Percentiles rank a stretch among this genome's conserved stretches.
Conservation (phyloP, 805 yeast species). For the Candida argentea region DNA sequence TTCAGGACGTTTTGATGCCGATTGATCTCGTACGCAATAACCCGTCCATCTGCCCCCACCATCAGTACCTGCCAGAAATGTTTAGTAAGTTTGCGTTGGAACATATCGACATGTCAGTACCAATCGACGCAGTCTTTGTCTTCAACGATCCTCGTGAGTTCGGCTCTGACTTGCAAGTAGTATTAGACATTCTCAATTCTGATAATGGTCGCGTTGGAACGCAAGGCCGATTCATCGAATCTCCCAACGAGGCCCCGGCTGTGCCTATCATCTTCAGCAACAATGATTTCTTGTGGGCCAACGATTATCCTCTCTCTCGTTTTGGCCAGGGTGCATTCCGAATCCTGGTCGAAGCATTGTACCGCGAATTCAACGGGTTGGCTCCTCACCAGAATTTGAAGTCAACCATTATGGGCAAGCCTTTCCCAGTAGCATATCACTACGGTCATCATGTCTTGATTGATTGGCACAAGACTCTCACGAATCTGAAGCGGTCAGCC, state of each 20-base stretch:
- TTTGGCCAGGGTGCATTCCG: slow-evolving; percentile 90
- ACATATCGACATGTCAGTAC: slow-evolving; percentile 17
- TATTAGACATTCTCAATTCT: slow-evolving; percentile 60
- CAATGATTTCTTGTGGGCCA: slow-evolving; percentile 82
- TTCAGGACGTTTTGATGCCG: slow-evolving; percentile 61
- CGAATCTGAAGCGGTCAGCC: slow-evolving; percentile 6
- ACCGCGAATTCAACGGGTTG: slow-evolving; percentile 43
- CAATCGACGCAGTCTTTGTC: slow-evolving; percentile 68
- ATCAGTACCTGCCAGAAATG: slow-evolving; percentile 39
- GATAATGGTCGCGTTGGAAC: slow-evolving; percentile 59
- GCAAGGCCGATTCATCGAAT: slow-evolving; percentile 6
- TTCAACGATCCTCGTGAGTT: slow-evolving; percentile 86
- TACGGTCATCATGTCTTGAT: slow-evolving; percentile 68
- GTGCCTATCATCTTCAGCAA: slow-evolving; percentile 74
- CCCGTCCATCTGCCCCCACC: slow-evolving; percentile 60
- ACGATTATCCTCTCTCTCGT: slow-evolving; percentile 64
- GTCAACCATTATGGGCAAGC: slow-evolving; percentile 69
- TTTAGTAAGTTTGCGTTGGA: slow-evolving; percentile 32
- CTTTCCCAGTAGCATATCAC: slow-evolving; percentile 68
- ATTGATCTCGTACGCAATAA: slow-evolving; percentile 56
- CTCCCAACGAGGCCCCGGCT: slow-evolving; percentile 28
- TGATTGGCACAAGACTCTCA: slow-evolving; percentile 37
- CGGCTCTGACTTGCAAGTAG: slow-evolving; percentile 76
- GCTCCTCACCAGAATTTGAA: slow-evolving; percentile 8
- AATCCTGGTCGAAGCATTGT: slow-evolving; percentile 49